Evolutionary conservation across 208 protist species (phyloP).

Genomic region (Vickermania ingenoplastis): DNA sequence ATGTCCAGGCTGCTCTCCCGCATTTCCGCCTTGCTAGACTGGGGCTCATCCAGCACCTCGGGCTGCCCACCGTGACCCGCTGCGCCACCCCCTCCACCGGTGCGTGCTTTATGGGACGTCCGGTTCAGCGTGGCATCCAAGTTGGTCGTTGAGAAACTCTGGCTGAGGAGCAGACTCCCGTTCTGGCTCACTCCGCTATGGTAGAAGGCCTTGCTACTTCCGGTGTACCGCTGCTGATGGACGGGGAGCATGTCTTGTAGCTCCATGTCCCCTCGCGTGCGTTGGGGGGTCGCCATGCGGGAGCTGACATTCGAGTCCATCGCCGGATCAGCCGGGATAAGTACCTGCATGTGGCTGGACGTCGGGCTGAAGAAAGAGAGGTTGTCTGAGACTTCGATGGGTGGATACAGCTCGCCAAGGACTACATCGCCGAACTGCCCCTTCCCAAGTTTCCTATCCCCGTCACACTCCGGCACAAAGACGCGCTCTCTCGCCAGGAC

Average conservation of each 20-base stretch:
- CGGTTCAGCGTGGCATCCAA: neutral
- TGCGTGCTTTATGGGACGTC: neutral
- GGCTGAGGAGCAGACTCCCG: neutral
- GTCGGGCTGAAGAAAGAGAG: neutral
- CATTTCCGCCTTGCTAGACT: neutral
- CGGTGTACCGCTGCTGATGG: constrained; percentile 35
- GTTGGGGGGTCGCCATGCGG: neutral
- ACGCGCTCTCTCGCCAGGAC: constrained; percentile 36
- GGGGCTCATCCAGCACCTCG: neutral
- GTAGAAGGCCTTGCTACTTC: constrained; percentile 29
- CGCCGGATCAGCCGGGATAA: neutral
- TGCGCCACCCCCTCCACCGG: neutral
- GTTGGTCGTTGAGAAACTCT: neutral
- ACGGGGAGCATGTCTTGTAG: constrained; percentile 9
- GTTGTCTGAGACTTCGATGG: neutral
- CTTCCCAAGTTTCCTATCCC: constrained; percentile 19
- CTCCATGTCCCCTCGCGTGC: neutral
- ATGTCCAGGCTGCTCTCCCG: neutral
- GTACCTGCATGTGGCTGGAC: neutral
- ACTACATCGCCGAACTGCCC: constrained; percentile 55
- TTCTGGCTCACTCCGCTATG: constrained; percentile 3
- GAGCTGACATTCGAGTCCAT: neutral
- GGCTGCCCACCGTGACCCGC: too few species aligned
- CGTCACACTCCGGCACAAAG: constrained; percentile 12
- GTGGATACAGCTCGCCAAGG: constrained; percentile 50